Base-by-base conservation (phyloP, 495 filamentous ascomycete species). In the Penicillium fimorum region DNA sequence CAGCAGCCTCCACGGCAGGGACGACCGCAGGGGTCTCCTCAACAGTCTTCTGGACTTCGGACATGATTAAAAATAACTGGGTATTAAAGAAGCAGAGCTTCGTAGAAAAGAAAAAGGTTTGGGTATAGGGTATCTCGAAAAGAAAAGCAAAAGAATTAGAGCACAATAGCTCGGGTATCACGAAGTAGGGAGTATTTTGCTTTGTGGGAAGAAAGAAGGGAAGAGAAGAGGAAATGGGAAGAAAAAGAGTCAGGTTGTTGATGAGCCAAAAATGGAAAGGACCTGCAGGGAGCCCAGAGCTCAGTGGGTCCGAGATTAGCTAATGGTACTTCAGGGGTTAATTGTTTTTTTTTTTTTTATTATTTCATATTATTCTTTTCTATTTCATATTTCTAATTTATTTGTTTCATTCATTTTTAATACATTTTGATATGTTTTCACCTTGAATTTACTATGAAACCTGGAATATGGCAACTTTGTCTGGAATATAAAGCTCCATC, bases 161-260 rank as follows among this genome's bases (percentile, higher is more conserved):
- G 71, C 71, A 65, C 57, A 65, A 67, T 58, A 76, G 72, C 73
- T 71, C 68, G 76, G 74, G 74, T 77, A 78, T 77, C 74, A 78
- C 68, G 53, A 71, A 70, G 66, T 63, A 56, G 56, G 56, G 60
- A 58, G 58, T 63, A 61, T 63, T 61, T 52, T 64, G 50, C 51
- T 59, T 61, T 57, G 52, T 60, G 56, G 53, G 71, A 58, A 58
- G 62, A 52, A 51, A 49, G 61, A 47, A 56, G 50, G 61, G 51
- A 58, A 60, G 58, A 55, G 53, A 56, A 53, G 55, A 50, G 54
- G 57, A 67, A 63, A 55, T 63, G 63, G 57, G 64, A 60, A 65
- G 63, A 68, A 62, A 65, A 64, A 63, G 59, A 64, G 61, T 52
- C 60, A 66, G 60, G 63, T 61, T 66, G 67, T 60, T 58, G 65